Evolutionary conservation across 768 basidiomycete genomes (phyloP).

Genomic region (Suillus ampliporus): DNA sequence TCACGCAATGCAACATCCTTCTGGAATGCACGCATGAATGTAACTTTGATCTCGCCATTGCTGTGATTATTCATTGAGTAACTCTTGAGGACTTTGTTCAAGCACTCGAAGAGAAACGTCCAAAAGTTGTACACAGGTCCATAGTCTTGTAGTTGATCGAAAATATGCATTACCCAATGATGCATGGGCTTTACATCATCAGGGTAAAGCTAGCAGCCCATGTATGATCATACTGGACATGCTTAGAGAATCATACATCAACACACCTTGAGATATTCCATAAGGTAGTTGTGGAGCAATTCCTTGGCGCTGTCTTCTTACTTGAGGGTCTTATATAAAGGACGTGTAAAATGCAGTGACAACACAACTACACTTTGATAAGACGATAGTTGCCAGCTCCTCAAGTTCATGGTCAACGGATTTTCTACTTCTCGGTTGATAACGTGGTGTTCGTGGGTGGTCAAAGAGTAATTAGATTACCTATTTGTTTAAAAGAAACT

Average conservation of each 20-base stretch:
- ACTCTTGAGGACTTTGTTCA: slow-evolving; percentile 38
- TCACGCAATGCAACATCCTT: slow-evolving; percentile 15
- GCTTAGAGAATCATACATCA: background rate
- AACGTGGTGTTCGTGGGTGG: no score
- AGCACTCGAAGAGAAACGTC: slow-evolving; percentile 36
- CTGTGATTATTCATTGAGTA: slow-evolving; percentile 30
- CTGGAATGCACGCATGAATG: slow-evolving; percentile 31
- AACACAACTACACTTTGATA: no score
- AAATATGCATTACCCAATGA: background rate
- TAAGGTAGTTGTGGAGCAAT: background rate
- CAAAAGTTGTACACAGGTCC: slow-evolving; percentile 39
- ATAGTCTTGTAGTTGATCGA: slow-evolving; percentile 26
- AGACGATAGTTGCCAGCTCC: no score
- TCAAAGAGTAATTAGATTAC: no score
- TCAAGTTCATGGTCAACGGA: no score
- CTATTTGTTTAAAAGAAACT: no score
- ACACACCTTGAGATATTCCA: background rate
- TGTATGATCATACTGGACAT: background rate
- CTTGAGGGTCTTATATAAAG: no score
- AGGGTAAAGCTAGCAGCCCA: background rate
- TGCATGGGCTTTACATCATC: background rate
- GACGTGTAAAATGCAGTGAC: no score
- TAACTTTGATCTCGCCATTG: slow-evolving; percentile 34
- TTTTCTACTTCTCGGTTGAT: no score
- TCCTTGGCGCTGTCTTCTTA: background rate